Percentiles rank a stretch among this genome's conserved stretches.
These are phyloP conservation scores for Globomyces pollinis-pini DNA, from an alignment of 192 early-diverging fungal species.

Conservation along the genomic window DNA sequence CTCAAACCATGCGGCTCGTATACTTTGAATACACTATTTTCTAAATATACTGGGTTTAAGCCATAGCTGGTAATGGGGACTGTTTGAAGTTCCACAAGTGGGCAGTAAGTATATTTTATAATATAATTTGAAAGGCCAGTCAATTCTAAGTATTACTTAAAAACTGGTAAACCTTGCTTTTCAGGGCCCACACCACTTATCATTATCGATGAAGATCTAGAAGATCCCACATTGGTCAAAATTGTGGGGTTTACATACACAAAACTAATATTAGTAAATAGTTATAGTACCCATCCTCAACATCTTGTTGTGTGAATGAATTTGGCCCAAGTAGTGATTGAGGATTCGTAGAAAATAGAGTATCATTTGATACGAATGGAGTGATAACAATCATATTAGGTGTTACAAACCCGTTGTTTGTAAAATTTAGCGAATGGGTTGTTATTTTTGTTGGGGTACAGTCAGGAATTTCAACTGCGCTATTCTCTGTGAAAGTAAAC, in stretches of 20 bases:
- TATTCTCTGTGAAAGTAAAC: too few species aligned
- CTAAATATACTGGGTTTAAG: not conserved
- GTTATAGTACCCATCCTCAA: too few species aligned
- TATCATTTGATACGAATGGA: not conserved
- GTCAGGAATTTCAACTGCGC: too few species aligned
- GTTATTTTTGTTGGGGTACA: not conserved
- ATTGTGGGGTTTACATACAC: not conserved
- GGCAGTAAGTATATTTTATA: slow-evolving; percentile 3
- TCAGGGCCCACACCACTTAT: not conserved
- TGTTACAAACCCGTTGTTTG: not conserved
- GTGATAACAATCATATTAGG: slow-evolving; percentile 3
- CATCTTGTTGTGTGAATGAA: slow-evolving; percentile 4
- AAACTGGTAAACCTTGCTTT: too few species aligned
- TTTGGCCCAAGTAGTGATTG: not conserved
- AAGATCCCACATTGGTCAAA: not conserved
- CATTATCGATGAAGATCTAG: not conserved
- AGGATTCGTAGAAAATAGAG: not conserved
- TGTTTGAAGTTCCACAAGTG: not conserved
- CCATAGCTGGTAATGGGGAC: not conserved
- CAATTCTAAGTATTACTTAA: too few species aligned
- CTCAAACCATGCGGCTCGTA: slow-evolving; percentile 8
- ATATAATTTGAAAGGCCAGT: slow-evolving; percentile 1
- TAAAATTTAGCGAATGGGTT: not conserved
- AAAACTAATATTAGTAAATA: too few species aligned
- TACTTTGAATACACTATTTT: not conserved